phyloP scores from a whole-genome alignment of 768 basidiomycete genomes.

The Boletus sp. region DNA sequence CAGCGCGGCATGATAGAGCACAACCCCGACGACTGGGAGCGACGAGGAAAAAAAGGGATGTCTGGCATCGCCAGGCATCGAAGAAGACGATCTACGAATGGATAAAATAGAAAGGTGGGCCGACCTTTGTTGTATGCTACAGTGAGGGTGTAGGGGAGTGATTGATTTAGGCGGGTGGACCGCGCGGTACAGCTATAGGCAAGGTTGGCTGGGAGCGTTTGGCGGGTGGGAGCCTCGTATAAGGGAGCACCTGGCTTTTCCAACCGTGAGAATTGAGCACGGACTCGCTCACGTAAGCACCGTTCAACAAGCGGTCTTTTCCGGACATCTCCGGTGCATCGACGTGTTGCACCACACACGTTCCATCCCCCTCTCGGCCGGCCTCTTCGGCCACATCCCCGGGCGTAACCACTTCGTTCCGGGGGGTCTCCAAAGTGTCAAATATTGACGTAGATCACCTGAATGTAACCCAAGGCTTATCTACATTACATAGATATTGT shows the following conservation, averaged over 20 bases:
- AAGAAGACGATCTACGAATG: constrained; percentile 21
- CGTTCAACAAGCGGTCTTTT: constrained; percentile 28
- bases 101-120: constrained; percentile 20
- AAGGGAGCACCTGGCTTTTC: constrained; percentile 28
- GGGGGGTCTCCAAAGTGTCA: constrained; percentile 14
- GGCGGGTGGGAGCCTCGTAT: constrained; percentile 38
- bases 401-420: constrained; percentile 1
- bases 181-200: constrained; percentile 36
- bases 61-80: constrained; percentile 19
- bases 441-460: neutral
- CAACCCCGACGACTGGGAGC: constrained; percentile 26
- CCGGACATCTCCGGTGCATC: constrained; percentile 25
- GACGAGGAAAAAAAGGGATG: constrained; percentile 7
- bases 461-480: neutral
- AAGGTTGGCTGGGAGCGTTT: constrained; percentile 36
- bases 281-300: constrained; percentile 35
- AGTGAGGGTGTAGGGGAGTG: constrained; percentile 21
- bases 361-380: constrained; percentile 14
- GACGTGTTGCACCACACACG: constrained; percentile 7
- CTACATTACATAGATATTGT: constrained; percentile 11
- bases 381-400: constrained; percentile 17
- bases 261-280: constrained; percentile 35
- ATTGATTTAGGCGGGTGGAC: constrained; percentile 35
- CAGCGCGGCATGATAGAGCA: constrained; percentile 18
- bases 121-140: constrained; percentile 32